Percentiles rank a stretch among this genome's conserved stretches.
phyloP scores from a whole-genome alignment of 768 basidiomycete species.

The Boletus edulis region DNA sequence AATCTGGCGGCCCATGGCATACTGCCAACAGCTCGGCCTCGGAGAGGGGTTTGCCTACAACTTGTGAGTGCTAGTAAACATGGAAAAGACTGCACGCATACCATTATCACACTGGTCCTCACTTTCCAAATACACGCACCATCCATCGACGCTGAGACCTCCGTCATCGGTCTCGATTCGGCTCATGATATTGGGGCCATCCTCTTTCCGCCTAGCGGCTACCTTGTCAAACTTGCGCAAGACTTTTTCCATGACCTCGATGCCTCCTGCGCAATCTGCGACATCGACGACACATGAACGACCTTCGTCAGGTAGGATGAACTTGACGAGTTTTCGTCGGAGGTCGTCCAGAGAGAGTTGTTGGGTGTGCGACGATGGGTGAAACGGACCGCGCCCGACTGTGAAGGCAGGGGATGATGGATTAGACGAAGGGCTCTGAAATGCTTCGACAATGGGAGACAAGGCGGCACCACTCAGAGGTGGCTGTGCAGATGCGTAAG shows the following conservation, averaged over 20 bases:
- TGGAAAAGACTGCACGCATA: slow-evolving; percentile 28
- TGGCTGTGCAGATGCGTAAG: slow-evolving; percentile 57
- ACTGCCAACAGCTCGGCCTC: slow-evolving; percentile 79
- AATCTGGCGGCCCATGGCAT: slow-evolving; percentile 79
- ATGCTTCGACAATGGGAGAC: slow-evolving; percentile 74
- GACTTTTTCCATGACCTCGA: slow-evolving; percentile 85
- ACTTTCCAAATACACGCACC: slow-evolving; percentile 79
- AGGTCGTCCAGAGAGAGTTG: slow-evolving; percentile 72
- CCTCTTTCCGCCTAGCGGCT: slow-evolving; percentile 39
- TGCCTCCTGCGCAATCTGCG: slow-evolving; percentile 72
- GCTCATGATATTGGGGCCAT: slow-evolving; percentile 44
- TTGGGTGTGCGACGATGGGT: slow-evolving; percentile 39
- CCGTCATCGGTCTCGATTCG: slow-evolving; percentile 70
- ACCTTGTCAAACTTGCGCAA: slow-evolving; percentile 87
- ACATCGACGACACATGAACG: slow-evolving; percentile 78
- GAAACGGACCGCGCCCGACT: slow-evolving; percentile 62
- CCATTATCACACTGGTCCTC: slow-evolving; percentile 50
- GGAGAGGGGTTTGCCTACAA: slow-evolving; percentile 66
- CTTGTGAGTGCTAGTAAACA: neutral
- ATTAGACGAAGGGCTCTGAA: slow-evolving; percentile 32
- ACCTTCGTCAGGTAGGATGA: slow-evolving; percentile 80
- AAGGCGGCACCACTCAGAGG: slow-evolving; percentile 42
- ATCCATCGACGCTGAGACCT: slow-evolving; percentile 81
- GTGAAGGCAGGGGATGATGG: slow-evolving; percentile 54
- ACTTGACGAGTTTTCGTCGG: slow-evolving; percentile 83